phyloP scores from a whole-genome alignment of 148 eudicot species.

The Silene uniflora region DNA sequence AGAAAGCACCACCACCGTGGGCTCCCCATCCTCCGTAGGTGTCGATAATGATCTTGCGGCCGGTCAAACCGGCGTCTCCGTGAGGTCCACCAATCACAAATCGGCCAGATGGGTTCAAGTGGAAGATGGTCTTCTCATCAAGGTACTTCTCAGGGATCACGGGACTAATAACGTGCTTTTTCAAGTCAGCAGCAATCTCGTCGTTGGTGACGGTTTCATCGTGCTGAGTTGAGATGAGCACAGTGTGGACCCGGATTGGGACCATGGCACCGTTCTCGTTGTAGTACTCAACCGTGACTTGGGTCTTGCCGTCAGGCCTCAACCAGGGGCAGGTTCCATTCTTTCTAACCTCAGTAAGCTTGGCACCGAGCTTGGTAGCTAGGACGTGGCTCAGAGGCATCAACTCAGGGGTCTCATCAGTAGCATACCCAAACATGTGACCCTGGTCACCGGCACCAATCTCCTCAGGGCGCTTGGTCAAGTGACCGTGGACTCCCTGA shows the following conservation, averaged over 20 bases:
- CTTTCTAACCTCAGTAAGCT: constrained; percentile 37
- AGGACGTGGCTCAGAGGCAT: constrained; percentile 41
- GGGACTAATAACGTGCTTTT: constrained; percentile 44
- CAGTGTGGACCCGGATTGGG: constrained; percentile 40
- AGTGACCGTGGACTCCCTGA: constrained; percentile 38
- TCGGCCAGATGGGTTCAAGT: constrained; percentile 50
- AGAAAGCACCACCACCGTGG: constrained; percentile 56
- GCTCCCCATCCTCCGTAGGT: constrained; percentile 56
- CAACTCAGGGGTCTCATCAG: constrained; percentile 47
- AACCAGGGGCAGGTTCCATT: constrained; percentile 40
- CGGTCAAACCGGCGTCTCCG: constrained; percentile 50
- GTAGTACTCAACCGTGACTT: constrained; percentile 40
- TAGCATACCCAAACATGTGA: constrained; percentile 51
- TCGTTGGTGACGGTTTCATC: constrained; percentile 41
- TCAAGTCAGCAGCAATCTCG: constrained; percentile 39
- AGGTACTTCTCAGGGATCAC: constrained; percentile 51
- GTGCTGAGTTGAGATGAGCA: constrained; percentile 38
- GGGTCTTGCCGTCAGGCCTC: constrained; percentile 43
- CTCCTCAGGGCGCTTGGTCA: constrained; percentile 39
- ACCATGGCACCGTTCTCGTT: constrained; percentile 41
- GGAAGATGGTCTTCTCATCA: constrained; percentile 55
- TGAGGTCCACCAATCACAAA: constrained; percentile 54
- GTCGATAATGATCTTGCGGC: constrained; percentile 49
- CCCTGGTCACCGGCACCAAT: constrained; percentile 48
- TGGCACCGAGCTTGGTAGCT: constrained; percentile 39